Conservation (phyloP, 1,284 basidiomycete genomes). For the Coniophora puteana region DNA sequence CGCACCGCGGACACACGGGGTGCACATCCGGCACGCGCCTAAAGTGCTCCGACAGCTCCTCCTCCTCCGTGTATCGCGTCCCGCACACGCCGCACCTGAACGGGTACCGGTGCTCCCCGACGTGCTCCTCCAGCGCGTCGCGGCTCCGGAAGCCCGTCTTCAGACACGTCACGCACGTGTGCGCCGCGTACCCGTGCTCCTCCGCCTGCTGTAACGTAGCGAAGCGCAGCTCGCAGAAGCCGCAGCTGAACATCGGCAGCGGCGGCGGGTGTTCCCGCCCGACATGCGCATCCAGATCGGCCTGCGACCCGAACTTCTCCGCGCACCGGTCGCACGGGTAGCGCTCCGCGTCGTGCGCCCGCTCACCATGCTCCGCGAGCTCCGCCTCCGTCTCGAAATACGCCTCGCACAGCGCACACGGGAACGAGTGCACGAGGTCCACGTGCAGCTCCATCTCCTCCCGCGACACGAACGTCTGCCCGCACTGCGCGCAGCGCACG, state of each 20-base stretch:
- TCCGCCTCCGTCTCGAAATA: too few relatives aligned
- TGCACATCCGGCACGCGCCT: conserved; percentile 20
- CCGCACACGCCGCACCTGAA: conserved; percentile 22
- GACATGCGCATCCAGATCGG: conserved; percentile 5
- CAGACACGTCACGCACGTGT: conserved; percentile 29
- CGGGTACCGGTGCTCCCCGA: conserved; percentile 25
- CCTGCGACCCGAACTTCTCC: conserved; percentile 10
- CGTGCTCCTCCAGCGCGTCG: conserved; percentile 21
- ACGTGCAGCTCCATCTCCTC: conserved; percentile 24
- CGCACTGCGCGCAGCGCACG: conserved; percentile 21
- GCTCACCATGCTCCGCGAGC: too few relatives aligned
- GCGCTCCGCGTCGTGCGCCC: too few relatives aligned
- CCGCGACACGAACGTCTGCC: conserved; percentile 25
- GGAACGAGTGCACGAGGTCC: too few relatives aligned
- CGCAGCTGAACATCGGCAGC: conserved; percentile 17
- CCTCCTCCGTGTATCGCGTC: conserved; percentile 22
- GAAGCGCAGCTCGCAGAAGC: conserved; percentile 22
- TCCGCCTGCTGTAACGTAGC: conserved; percentile 23
- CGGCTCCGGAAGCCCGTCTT: conserved; percentile 26
- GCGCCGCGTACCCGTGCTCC: conserved; percentile 26
- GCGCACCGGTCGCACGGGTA: conserved; percentile 7
- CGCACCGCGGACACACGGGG: conserved; percentile 23
- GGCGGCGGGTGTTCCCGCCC: conserved; percentile 1
- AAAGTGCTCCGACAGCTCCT: conserved; percentile 25
- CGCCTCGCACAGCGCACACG: too few relatives aligned